These are phyloP conservation scores for Lachnellula subtilissima DNA, from an alignment of 2,329 filamentous ascomycete species.

Conservation along the genomic window DNA sequence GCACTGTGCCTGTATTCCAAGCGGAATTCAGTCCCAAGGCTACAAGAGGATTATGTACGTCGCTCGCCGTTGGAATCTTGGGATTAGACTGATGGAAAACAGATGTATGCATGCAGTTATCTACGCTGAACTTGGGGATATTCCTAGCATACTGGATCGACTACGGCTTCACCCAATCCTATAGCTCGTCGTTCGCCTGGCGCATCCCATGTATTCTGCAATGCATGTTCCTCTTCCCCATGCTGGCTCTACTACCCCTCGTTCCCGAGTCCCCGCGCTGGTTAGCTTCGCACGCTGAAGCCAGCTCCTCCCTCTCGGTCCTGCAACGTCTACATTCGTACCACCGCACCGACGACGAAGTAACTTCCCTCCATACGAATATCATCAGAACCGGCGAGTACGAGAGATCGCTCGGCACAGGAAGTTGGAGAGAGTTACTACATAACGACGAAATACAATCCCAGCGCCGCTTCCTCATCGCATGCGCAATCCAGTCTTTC, in stretches of 20 bases:
- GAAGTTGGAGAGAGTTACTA: constrained; percentile 24
- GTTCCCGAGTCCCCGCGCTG: constrained; percentile 48
- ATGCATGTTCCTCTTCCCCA: constrained; percentile 53
- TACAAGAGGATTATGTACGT: constrained; percentile 32
- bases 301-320: constrained; percentile 38
- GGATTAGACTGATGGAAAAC: neutral
- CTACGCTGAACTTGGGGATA: constrained; percentile 49
- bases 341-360: constrained; percentile 18
- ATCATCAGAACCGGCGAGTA: constrained; percentile 33
- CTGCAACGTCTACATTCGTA: constrained; percentile 47
- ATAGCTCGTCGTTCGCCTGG: constrained; percentile 44
- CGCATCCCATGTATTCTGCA: constrained; percentile 57
- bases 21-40: constrained; percentile 40
- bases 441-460: constrained; percentile 35
- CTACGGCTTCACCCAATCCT: constrained; percentile 50
- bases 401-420: constrained; percentile 33
- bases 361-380: constrained; percentile 26
- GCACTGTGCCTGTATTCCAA: constrained; percentile 52
- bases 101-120: constrained; percentile 44
- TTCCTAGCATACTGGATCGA: constrained; percentile 59
- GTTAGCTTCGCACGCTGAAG: constrained; percentile 37
- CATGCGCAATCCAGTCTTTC: constrained; percentile 44
- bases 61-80: neutral
- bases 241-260: constrained; percentile 46
- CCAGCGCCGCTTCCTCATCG: constrained; percentile 46